phyloP scores from a whole-genome alignment of 495 filamentous ascomycete species.

The Oidiodendron maius region DNA sequence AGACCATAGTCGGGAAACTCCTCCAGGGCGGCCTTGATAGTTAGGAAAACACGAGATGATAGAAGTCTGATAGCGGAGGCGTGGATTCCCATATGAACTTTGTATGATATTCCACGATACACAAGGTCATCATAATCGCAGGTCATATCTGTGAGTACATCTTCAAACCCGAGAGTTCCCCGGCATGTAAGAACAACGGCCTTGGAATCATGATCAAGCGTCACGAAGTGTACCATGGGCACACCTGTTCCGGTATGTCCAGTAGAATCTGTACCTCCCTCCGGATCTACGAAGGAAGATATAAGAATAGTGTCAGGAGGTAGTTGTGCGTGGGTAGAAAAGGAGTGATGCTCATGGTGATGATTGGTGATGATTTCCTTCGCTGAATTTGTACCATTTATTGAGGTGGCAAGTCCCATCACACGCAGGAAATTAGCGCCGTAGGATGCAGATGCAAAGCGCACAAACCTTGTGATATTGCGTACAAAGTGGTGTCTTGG shows the following conservation, averaged over 20 bases:
- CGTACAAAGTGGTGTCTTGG: slow-evolving; percentile 60
- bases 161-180: slow-evolving; percentile 75
- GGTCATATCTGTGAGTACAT: slow-evolving; percentile 74
- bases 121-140: slow-evolving; percentile 72
- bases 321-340: slow-evolving; percentile 64
- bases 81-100: slow-evolving; percentile 80
- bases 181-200: slow-evolving; percentile 72
- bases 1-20: slow-evolving; percentile 69
- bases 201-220: slow-evolving; percentile 70
- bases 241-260: slow-evolving; percentile 69
- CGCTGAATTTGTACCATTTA: background rate
- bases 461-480: slow-evolving; percentile 70
- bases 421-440: slow-evolving; percentile 65
- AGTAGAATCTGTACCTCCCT: slow-evolving; percentile 65
- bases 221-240: slow-evolving; percentile 74
- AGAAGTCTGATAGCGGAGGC: slow-evolving; percentile 68
- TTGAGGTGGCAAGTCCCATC: slow-evolving; percentile 50
- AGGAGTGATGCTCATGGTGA: slow-evolving; percentile 63
- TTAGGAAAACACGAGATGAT: slow-evolving; percentile 57
- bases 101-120: slow-evolving; percentile 62
- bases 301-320: slow-evolving; percentile 64
- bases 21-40: slow-evolving; percentile 63
- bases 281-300: slow-evolving; percentile 70
- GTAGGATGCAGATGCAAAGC: slow-evolving; percentile 73
- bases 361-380: slow-evolving; percentile 36